These are phyloP conservation scores for Daldinia eschscholtzii DNA, from an alignment of 2,329 filamentous ascomycete genomes.

Conservation along the genomic window DNA sequence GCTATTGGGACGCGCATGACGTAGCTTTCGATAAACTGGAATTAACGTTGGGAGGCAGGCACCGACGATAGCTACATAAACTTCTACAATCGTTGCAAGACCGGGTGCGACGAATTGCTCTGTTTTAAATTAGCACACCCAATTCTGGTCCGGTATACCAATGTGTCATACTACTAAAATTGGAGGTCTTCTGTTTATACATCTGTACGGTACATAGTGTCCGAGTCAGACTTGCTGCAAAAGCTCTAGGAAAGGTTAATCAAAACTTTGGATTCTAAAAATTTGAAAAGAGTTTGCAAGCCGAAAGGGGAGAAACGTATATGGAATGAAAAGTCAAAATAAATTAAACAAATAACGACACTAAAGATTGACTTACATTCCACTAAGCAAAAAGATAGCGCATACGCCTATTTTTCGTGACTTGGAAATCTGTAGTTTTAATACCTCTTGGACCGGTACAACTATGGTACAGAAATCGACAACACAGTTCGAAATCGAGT, in stretches of 20 bases:
- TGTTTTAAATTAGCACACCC: not conserved
- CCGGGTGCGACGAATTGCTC: not conserved
- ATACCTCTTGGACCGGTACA: not conserved
- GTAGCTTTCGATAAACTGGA: not conserved
- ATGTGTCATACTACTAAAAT: not conserved
- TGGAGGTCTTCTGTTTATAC: not conserved
- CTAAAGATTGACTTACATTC: not conserved
- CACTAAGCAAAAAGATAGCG: not conserved
- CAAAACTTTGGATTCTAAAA: not conserved
- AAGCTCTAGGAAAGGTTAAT: not conserved
- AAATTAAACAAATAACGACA: too few species aligned
- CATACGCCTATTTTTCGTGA: not conserved
- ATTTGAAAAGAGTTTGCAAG: too few species aligned
- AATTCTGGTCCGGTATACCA: not conserved
- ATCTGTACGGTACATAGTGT: not conserved
- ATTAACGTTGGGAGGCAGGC: not conserved
- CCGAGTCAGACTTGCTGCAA: conserved; percentile 1
- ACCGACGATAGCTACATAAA: not conserved
- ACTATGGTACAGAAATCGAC: conserved; percentile 2
- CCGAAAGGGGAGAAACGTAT: too few species aligned
- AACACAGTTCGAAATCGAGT: not conserved
- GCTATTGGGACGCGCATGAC: not conserved
- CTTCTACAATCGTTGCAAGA: not conserved
- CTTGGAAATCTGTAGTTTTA: conserved; percentile 2
- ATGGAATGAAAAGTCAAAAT: too few species aligned